Evolutionary conservation across 1,139 yeast species (phyloP).

Genomic region (Schizosaccharomyces versatilis): DNA sequence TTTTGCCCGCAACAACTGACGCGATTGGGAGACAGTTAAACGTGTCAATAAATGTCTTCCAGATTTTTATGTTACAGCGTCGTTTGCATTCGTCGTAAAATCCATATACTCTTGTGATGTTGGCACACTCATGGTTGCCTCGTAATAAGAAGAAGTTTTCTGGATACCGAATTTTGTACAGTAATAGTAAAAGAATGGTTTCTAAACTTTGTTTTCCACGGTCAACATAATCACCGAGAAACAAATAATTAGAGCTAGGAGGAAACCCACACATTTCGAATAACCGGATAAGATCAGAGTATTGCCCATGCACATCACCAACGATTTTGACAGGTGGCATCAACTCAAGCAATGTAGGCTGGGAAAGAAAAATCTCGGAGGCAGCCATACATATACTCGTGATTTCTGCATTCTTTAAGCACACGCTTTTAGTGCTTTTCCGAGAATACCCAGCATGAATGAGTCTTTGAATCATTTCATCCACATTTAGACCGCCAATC

Average conservation of each 20-base stretch:
- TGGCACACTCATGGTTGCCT: conserved; percentile 95
- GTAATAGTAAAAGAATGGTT: conserved; percentile 59
- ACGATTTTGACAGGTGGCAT: conserved; percentile 93
- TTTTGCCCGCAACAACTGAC: conserved; percentile 86
- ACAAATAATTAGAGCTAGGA: conserved; percentile 79
- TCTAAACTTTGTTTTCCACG: conserved; percentile 88
- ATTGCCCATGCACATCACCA: conserved; percentile 96
- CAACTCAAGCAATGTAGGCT: conserved; percentile 70
- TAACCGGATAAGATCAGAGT: conserved; percentile 68
- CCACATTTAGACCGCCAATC: conserved; percentile 27
- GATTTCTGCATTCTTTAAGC: conserved; percentile 71
- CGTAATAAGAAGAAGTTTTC: conserved; percentile 80
- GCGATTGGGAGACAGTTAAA: conserved; percentile 88
- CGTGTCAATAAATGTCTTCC: conserved; percentile 84
- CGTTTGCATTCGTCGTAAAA: conserved; percentile 94
- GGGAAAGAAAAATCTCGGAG: conserved; percentile 66
- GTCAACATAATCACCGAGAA: conserved; percentile 90
- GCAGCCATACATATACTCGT: conserved; percentile 69
- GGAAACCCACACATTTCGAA: conserved; percentile 96
- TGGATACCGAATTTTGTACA: conserved; percentile 88
- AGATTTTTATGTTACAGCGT: conserved; percentile 72
- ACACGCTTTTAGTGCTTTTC: conserved; percentile 69
- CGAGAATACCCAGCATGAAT: conserved; percentile 92
- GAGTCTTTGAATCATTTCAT: conserved; percentile 68
- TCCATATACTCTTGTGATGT: conserved; percentile 75